Percentiles rank a stretch among this genome's conserved stretches.
Conservation (phyloP, 2,329 filamentous ascomycete genomes). For the Thielaviopsis ethacetica region DNA sequence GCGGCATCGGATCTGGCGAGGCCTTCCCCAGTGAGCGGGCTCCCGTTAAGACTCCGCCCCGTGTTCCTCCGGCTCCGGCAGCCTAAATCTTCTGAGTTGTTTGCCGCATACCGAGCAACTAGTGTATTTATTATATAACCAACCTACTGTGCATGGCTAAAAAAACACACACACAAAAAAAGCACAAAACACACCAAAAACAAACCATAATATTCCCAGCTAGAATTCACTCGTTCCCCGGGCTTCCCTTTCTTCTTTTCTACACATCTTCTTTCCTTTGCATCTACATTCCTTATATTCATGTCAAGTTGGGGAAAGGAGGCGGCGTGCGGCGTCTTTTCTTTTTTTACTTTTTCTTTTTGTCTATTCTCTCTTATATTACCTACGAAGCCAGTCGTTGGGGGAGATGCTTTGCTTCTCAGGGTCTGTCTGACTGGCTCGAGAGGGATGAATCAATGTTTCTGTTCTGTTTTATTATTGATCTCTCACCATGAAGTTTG, state of each 20-base stretch:
- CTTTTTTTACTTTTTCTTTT: neutral
- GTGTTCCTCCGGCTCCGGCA: conserved; percentile 6
- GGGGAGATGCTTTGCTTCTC: neutral
- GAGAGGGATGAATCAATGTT: neutral
- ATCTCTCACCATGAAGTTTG: too few relatives aligned
- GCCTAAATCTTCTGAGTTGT: conserved; percentile 1
- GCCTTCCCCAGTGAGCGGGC: conserved; percentile 8
- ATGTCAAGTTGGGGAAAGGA: neutral
- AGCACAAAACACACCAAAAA: neutral
- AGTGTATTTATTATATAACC: neutral
- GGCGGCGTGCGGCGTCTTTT: neutral
- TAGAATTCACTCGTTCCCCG: neutral
- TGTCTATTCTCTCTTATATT: neutral
- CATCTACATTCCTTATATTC: neutral
- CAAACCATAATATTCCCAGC: neutral
- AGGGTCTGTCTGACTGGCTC: neutral
- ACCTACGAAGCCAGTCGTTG: neutral
- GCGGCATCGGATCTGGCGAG: conserved; percentile 9
- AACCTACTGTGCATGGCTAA: neutral
- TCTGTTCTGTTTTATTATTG: neutral
- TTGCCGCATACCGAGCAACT: neutral
- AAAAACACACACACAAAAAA: neutral
- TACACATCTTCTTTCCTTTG: neutral
- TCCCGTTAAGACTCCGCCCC: conserved; percentile 4
- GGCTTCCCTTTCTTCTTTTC: neutral